Conservation (phyloP, 805 yeast genomes). For the Hanseniaspora lindneri region DNA sequence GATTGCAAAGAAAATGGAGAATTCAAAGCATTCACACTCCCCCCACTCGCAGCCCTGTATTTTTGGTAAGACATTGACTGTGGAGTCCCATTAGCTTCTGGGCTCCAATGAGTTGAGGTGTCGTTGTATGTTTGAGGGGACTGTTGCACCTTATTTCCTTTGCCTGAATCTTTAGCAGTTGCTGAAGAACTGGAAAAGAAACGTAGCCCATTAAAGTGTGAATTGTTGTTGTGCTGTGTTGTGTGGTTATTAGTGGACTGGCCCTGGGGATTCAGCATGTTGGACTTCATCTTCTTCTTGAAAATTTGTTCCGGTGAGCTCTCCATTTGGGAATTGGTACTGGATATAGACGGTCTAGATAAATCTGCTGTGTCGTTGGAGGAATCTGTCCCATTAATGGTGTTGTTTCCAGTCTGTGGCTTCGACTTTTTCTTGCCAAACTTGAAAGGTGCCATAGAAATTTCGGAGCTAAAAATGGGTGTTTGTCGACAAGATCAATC, state of each 20-base stretch:
- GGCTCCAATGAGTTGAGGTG: no score
- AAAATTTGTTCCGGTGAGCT: slow-evolving; percentile 5
- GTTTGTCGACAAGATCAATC: background rate
- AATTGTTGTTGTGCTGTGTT: background rate
- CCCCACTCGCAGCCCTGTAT: background rate
- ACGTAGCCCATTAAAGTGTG: background rate
- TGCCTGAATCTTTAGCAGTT: background rate
- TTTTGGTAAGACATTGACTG: background rate
- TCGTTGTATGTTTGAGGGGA: no score
- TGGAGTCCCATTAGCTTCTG: no score
- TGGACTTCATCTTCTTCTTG: slow-evolving; percentile 7
- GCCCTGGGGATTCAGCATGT: background rate
- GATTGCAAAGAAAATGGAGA: slow-evolving; percentile 14
- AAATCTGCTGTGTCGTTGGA: background rate
- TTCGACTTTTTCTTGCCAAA: slow-evolving; percentile 14
- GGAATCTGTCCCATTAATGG: background rate
- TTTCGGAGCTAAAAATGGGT: background rate
- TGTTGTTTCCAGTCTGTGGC: background rate
- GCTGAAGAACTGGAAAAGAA: background rate
- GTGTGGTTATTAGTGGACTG: background rate
- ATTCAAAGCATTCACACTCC: background rate
- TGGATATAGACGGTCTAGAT: slow-evolving; percentile 4
- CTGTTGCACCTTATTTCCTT: background rate
- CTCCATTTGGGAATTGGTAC: background rate
- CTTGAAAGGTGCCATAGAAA: slow-evolving; percentile 13